These are phyloP conservation scores for Furcasterigmium furcatum DNA, from an alignment of 2,329 filamentous ascomycete species.

Conservation along the genomic window DNA sequence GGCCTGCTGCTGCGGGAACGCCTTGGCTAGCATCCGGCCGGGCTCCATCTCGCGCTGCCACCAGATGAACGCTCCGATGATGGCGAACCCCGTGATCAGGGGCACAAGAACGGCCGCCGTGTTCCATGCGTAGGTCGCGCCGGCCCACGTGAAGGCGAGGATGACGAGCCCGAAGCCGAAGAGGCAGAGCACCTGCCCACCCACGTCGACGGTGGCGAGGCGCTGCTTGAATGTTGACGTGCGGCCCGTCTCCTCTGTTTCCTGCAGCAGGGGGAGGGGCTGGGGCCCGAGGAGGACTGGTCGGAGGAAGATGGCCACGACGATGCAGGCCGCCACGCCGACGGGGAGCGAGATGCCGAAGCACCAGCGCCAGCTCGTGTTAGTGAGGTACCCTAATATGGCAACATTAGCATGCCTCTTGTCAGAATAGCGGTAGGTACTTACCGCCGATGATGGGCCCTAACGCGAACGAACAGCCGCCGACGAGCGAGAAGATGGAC, in stretches of 20 bases:
- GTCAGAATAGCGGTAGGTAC: conserved; percentile 1
- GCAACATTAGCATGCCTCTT: background rate
- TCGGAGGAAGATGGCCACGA: conserved; percentile 54
- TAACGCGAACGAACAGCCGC: conserved; percentile 52
- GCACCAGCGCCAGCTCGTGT: conserved; percentile 61
- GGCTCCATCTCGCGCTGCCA: conserved; percentile 55
- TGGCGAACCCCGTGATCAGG: conserved; percentile 39
- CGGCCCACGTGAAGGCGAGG: conserved; percentile 53
- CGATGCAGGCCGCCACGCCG: conserved; percentile 43
- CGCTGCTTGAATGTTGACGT: conserved; percentile 35
- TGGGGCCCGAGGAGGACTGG: conserved; percentile 55
- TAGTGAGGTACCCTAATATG: conserved; percentile 41
- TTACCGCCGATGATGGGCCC: conserved; percentile 59
- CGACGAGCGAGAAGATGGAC: conserved; percentile 57
- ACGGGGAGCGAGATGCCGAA: conserved; percentile 63
- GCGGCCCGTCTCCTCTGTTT: conserved; percentile 27
- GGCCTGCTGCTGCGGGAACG: conserved; percentile 51
- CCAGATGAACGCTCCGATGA: conserved; percentile 38
- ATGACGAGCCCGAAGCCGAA: conserved; percentile 50
- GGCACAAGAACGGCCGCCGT: conserved; percentile 45
- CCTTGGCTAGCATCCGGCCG: conserved; percentile 37
- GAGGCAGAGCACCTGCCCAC: conserved; percentile 55
- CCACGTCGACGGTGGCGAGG: conserved; percentile 51
- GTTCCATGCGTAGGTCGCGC: conserved; percentile 48
- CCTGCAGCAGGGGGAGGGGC: conserved; percentile 40